Conservation (phyloP, 805 yeast genomes). For the Grigorovia humatica region DNA sequence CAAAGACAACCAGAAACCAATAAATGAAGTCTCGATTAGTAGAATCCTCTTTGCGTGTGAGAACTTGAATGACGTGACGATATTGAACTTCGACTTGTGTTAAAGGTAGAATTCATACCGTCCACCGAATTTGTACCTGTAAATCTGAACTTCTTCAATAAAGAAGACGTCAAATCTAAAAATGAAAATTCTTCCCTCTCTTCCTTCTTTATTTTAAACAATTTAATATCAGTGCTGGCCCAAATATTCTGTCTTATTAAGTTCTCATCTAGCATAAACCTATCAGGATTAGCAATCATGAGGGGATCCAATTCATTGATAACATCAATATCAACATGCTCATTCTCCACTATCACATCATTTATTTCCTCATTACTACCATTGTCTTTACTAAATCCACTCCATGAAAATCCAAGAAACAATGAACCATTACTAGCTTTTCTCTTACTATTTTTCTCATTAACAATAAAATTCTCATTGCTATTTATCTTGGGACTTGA, state of each 20-base stretch:
- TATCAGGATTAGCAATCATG: constrained; percentile 7
- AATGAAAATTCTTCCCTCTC: constrained; percentile 33
- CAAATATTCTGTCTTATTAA: constrained; percentile 38
- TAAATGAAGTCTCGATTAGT: background rate
- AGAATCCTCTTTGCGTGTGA: background rate
- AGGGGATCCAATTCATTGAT: constrained; percentile 9
- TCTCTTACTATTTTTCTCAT: constrained; percentile 4
- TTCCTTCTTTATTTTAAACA: constrained; percentile 39
- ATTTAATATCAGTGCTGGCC: constrained; percentile 39
- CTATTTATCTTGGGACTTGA: constrained; percentile 3
- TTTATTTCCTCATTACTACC: constrained; percentile 13
- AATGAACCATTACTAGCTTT: constrained; percentile 12
- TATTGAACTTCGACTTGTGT: background rate
- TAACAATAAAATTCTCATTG: constrained; percentile 2
- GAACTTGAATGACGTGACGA: background rate
- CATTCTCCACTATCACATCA: constrained; percentile 3
- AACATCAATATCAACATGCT: constrained; percentile 11
- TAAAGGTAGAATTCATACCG: background rate
- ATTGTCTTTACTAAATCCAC: constrained; percentile 17
- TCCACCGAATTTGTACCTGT: constrained; percentile 9
- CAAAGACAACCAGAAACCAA: background rate
- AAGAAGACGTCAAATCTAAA: constrained; percentile 31
- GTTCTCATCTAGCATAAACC: constrained; percentile 22
- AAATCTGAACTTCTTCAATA: constrained; percentile 31
- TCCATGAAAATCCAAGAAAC: constrained; percentile 34